These are phyloP conservation scores for Annulohypoxylon maeteangense DNA, from an alignment of 495 filamentous ascomycete genomes.

Conservation along the genomic window DNA sequence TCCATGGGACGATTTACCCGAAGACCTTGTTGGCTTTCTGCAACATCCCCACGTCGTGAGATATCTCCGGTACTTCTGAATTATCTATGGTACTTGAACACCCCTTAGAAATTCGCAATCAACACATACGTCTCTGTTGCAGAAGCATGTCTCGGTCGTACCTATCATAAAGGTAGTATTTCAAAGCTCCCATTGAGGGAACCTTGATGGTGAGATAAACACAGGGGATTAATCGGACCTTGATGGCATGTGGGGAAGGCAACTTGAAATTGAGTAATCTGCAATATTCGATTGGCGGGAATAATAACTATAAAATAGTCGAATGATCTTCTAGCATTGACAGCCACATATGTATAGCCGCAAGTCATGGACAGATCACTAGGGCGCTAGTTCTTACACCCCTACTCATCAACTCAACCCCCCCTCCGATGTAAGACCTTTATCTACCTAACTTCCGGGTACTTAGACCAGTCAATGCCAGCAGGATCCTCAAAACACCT, in stretches of 20 bases:
- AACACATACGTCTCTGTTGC: background rate
- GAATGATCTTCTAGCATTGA: background rate
- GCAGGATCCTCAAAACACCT: slow-evolving; percentile 40
- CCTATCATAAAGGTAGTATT: background rate
- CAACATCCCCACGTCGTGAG: background rate
- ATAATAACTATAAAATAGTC: background rate
- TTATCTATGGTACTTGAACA: background rate
- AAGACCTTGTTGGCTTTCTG: slow-evolving; percentile 14
- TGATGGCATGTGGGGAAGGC: slow-evolving; percentile 23
- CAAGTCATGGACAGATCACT: background rate
- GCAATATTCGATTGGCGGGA: slow-evolving; percentile 1
- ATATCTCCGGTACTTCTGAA: background rate
- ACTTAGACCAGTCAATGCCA: slow-evolving; percentile 18
- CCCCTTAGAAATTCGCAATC: background rate
- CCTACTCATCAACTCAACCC: background rate
- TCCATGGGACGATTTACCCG: background rate
- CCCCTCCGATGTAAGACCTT: background rate
- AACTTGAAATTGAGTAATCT: slow-evolving; percentile 17
- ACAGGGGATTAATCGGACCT: slow-evolving; percentile 17
- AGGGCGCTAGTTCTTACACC: background rate
- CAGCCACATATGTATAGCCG: background rate
- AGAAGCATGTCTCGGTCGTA: background rate
- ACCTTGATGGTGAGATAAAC: slow-evolving; percentile 28
- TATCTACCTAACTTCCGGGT: slow-evolving; percentile 14
- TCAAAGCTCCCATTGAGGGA: background rate